Evolutionary conservation across 1,284 basidiomycete species (phyloP).

Genomic region (Pyrrhoderma noxium): DNA sequence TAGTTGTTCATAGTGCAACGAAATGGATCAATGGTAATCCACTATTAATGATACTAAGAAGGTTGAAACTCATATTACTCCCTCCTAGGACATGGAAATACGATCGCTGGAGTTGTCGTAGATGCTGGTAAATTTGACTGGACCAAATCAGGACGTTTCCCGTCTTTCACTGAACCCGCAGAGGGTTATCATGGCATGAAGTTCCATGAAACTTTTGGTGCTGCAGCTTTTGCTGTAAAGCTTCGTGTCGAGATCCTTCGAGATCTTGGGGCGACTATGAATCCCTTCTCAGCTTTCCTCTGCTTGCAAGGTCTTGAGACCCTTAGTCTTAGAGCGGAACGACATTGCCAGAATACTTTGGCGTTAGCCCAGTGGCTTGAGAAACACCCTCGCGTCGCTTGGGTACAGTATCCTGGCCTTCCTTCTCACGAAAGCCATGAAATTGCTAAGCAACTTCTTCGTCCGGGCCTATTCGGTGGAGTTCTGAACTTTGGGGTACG

Average conservation of each 20-base stretch:
- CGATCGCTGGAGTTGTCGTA: conserved; percentile 78
- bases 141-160: conserved; percentile 70
- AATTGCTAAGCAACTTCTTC: conserved; percentile 52
- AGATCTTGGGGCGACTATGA: conserved; percentile 69
- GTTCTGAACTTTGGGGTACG: conserved; percentile 80
- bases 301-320: conserved; percentile 86
- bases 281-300: conserved; percentile 80
- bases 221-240: conserved; percentile 67
- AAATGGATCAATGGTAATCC: conserved; percentile 71
- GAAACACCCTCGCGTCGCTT: conserved; percentile 62
- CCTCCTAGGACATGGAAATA: conserved; percentile 70
- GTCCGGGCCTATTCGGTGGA: conserved; percentile 62
- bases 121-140: conserved; percentile 88
- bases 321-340: conserved; percentile 68
- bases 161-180: conserved; percentile 74
- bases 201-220: conserved; percentile 71
- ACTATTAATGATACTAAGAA: not conserved
- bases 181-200: conserved; percentile 81
- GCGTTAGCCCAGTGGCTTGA: conserved; percentile 71
- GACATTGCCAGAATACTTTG: conserved; percentile 73
- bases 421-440: conserved; percentile 56
- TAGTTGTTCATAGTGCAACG: conserved; percentile 79
- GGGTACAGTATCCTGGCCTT: conserved; percentile 82
- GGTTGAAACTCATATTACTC: not conserved
- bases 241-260: conserved; percentile 70